These are phyloP conservation scores for Xylariaceae sp. DNA, from an alignment of 2,329 filamentous ascomycete genomes.

Conservation along the genomic window DNA sequence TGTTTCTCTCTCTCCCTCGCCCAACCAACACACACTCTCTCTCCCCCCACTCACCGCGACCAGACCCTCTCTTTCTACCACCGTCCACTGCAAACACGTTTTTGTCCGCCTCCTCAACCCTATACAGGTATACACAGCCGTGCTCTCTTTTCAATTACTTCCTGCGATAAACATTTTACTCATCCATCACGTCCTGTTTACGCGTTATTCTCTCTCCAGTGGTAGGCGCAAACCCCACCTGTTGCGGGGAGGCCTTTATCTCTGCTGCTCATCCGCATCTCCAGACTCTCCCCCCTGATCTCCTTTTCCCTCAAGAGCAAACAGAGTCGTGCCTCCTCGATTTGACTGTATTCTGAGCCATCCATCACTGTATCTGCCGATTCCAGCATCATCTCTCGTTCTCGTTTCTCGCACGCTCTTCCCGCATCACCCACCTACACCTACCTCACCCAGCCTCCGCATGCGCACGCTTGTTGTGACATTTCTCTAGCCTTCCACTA, in stretches of 20 bases:
- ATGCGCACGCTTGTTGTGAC: constrained; percentile 12
- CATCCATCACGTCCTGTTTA: constrained; percentile 19
- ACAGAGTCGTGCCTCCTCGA: constrained; percentile 4
- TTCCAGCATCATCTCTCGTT: neutral
- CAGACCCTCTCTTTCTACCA: neutral
- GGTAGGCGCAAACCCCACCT: constrained; percentile 35
- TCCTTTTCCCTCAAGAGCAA: neutral
- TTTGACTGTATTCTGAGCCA: constrained; percentile 1
- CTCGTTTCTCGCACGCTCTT: neutral
- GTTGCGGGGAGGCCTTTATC: constrained; percentile 29
- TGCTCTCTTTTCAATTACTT: constrained; percentile 25
- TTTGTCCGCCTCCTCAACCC: constrained; percentile 22
- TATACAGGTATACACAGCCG: constrained; percentile 14
- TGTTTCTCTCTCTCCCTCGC: constrained; percentile 1
- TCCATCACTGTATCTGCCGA: neutral
- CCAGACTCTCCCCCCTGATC: constrained; percentile 5
- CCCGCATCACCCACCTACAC: neutral
- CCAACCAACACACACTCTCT: constrained; percentile 16
- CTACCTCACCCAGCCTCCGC: neutral
- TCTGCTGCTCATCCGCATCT: constrained; percentile 23
- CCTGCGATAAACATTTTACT: constrained; percentile 24
- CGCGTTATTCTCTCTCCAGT: constrained; percentile 27
- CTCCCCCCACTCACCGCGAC: neutral
- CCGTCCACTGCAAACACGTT: constrained; percentile 13
- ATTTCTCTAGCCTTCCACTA: constrained; percentile 13